Evolutionary conservation across 2,329 filamentous ascomycete genomes (phyloP).

Genomic region (Gremmenia infestans): DNA sequence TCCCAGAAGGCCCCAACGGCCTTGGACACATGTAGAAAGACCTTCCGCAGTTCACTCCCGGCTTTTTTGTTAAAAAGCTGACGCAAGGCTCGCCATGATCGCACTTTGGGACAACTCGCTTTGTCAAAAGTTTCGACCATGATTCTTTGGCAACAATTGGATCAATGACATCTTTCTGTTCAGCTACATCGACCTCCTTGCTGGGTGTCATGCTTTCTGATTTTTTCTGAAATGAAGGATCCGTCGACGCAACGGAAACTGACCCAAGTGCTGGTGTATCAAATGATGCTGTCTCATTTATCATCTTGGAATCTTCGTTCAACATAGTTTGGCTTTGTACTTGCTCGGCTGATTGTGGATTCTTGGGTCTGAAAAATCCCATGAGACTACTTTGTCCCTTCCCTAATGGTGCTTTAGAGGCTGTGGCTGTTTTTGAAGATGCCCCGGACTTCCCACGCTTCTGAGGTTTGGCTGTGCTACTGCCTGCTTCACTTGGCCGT

Average conservation of each 20-base stretch:
- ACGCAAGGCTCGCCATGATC: slow-evolving; percentile 88
- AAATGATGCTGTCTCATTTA: neutral
- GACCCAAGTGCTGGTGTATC: neutral
- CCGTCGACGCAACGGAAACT: neutral
- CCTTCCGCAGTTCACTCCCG: slow-evolving; percentile 74
- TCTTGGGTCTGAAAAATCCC: slow-evolving; percentile 72
- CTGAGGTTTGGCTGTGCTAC: slow-evolving; percentile 22
- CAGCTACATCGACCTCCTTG: slow-evolving; percentile 10
- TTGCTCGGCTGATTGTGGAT: slow-evolving; percentile 14
- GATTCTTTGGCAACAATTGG: slow-evolving; percentile 71
- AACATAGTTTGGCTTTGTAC: slow-evolving; percentile 2
- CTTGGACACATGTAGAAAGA: slow-evolving; percentile 61
- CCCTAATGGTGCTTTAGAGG: slow-evolving; percentile 45
- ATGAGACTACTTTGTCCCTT: slow-evolving; percentile 45
- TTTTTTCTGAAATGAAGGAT: slow-evolving; percentile 1
- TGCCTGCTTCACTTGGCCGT: slow-evolving; percentile 9
- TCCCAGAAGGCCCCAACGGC: slow-evolving; percentile 78
- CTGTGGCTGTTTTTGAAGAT: slow-evolving; percentile 14
- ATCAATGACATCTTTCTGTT: slow-evolving; percentile 48
- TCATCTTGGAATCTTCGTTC: slow-evolving; percentile 2
- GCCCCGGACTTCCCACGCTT: slow-evolving; percentile 48
- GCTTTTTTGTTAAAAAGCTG: slow-evolving; percentile 78
- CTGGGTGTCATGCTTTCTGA: neutral
- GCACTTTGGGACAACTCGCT: slow-evolving; percentile 69
- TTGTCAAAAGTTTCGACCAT: slow-evolving; percentile 80